Evolutionary conservation across 2,329 filamentous ascomycete genomes (phyloP).

Genomic region (Zymoseptoria pseudotritici): DNA sequence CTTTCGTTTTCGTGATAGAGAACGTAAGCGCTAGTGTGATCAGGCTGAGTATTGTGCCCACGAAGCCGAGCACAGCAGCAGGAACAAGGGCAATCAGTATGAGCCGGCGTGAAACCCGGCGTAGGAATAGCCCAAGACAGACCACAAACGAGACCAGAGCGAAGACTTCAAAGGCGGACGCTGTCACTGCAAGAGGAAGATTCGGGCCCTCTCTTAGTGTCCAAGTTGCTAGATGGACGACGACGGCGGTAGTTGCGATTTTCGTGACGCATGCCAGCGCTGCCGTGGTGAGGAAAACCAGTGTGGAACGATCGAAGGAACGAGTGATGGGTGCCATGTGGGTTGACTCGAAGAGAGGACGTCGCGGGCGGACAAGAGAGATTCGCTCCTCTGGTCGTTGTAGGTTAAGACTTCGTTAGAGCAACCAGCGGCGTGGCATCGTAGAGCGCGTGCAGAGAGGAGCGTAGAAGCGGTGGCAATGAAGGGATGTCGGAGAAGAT

Average conservation of each 20-base stretch:
- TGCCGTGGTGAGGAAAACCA: constrained; percentile 9
- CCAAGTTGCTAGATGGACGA: constrained; percentile 13
- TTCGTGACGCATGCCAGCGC: constrained; percentile 14
- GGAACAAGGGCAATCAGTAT: constrained; percentile 11
- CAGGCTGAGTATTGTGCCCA: constrained; percentile 12
- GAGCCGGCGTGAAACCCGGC: constrained; percentile 7
- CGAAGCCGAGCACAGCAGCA: constrained; percentile 5
- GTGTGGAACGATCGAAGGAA: constrained; percentile 12
- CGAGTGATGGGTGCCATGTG: constrained; percentile 12
- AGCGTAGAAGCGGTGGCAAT: constrained; percentile 7
- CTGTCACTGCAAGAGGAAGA: constrained; percentile 14
- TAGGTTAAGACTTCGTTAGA: neutral
- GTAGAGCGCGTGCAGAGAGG: constrained; percentile 9
- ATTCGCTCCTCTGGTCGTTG: neutral
- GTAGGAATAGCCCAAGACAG: constrained; percentile 11
- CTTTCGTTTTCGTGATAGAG: constrained; percentile 2
- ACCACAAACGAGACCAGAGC: constrained; percentile 13
- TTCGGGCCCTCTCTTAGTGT: constrained; percentile 3
- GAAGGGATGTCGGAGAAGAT: constrained; percentile 8
- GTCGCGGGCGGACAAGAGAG: neutral
- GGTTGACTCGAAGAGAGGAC: neutral
- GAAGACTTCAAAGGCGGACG: constrained; percentile 18
- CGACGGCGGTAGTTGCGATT: constrained; percentile 14
- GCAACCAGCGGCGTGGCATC: constrained; percentile 11
- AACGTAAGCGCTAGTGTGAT: constrained; percentile 14